Evolutionary conservation across 129 eudicot genomes (phyloP).

Genomic region (Helianthus tuberosus): DNA sequence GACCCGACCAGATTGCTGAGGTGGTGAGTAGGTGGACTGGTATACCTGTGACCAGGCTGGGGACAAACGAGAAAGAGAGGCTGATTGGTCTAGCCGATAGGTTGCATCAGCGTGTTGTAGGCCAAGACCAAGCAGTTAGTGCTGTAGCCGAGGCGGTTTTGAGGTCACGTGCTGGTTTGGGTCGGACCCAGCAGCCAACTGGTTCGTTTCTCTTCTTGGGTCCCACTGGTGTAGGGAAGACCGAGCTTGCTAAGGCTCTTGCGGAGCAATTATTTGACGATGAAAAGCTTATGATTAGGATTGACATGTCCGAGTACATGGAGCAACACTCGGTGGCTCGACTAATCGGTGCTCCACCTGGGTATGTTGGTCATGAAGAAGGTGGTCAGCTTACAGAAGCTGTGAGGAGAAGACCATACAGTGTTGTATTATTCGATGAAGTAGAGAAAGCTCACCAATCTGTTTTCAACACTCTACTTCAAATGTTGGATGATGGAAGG

Average conservation of each 20-base stretch:
- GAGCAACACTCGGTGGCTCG: constrained; percentile 98
- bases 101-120: constrained; percentile 84
- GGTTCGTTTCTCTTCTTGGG: constrained; percentile 97
- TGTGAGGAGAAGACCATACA: constrained; percentile 82
- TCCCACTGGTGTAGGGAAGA: constrained; percentile 97
- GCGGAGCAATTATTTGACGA: constrained; percentile 95
- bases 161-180: constrained; percentile 96
- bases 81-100: constrained; percentile 74
- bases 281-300: constrained; percentile 76
- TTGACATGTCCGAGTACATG: constrained; percentile 98
- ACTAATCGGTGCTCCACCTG: constrained; percentile 97
- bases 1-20: constrained; percentile 95
- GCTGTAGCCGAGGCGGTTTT: constrained; percentile 96
- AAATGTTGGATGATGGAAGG: constrained; percentile 92
- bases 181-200: constrained; percentile 88
- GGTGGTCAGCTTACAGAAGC: constrained; percentile 97
- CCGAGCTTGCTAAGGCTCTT: constrained; percentile 95
- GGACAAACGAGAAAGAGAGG: constrained; percentile 84
- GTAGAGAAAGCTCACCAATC: constrained; percentile 82
- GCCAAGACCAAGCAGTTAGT: constrained; percentile 82
- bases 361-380: constrained; percentile 97
- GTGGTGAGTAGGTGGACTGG: constrained; percentile 99
- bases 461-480: constrained; percentile 87
- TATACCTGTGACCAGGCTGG: constrained; percentile 88
- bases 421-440: constrained; percentile 85